Evolutionary conservation across 2,329 filamentous ascomycete species (phyloP).

Genomic region (Immersiporthe knoxdaviesiana): DNA sequence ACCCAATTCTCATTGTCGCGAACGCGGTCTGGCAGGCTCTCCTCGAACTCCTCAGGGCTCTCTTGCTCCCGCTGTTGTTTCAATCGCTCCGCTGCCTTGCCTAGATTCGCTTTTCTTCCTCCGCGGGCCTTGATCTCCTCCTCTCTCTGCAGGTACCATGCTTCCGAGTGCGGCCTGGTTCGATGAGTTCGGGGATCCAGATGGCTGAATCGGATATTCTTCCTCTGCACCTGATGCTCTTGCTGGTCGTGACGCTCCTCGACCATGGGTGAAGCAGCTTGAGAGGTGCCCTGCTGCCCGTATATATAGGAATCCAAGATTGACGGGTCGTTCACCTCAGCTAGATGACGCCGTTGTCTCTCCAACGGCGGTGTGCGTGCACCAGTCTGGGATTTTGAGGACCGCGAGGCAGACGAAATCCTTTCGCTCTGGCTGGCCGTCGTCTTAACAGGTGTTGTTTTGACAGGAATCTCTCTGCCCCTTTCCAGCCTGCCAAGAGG

Average conservation of each 20-base stretch:
- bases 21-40: slow-evolving; percentile 49
- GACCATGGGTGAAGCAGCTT: slow-evolving; percentile 31
- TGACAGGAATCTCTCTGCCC: neutral
- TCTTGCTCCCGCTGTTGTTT: slow-evolving; percentile 38
- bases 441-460: neutral
- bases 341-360: slow-evolving; percentile 23
- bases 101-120: slow-evolving; percentile 55
- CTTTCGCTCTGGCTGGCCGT: slow-evolving; percentile 9
- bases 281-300: slow-evolving; percentile 32
- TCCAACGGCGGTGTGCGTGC: slow-evolving; percentile 21
- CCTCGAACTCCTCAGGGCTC: slow-evolving; percentile 32
- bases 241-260: slow-evolving; percentile 25
- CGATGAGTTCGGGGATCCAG: slow-evolving; percentile 57
- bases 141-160: slow-evolving; percentile 53
- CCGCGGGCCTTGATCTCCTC: slow-evolving; percentile 54
- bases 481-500: neutral
- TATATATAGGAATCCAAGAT: slow-evolving; percentile 37
- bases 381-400: neutral
- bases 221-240: slow-evolving; percentile 27
- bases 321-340: slow-evolving; percentile 19
- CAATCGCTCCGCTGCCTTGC: slow-evolving; percentile 47
- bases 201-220: slow-evolving; percentile 45
- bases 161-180: slow-evolving; percentile 45
- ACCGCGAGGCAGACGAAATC: slow-evolving; percentile 3
- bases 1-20: slow-evolving; percentile 50